Conservation (phyloP, 768 basidiomycete species). For the Roridomyces roridus region DNA sequence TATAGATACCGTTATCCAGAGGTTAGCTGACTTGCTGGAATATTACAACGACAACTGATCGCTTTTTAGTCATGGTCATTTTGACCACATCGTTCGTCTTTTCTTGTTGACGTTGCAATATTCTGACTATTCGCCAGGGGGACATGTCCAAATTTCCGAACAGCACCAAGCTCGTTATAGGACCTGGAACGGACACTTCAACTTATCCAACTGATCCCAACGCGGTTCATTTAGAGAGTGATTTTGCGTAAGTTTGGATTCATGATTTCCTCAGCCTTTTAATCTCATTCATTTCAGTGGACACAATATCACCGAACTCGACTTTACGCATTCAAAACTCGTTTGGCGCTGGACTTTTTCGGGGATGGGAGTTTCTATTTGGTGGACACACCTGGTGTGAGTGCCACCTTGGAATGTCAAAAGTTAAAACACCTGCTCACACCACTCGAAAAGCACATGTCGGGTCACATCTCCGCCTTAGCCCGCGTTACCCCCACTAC, state of each 20-base stretch:
- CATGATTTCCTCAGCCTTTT: no score
- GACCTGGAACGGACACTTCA: slow-evolving; percentile 15
- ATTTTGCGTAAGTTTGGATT: slow-evolving; percentile 20
- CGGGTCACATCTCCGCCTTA: slow-evolving; percentile 22
- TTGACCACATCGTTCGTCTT: slow-evolving; percentile 11
- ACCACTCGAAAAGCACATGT: slow-evolving; percentile 21
- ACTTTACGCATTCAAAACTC: slow-evolving; percentile 15
- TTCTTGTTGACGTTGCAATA: no score
- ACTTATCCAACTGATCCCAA: slow-evolving; percentile 22
- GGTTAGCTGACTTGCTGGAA: slow-evolving; percentile 1
- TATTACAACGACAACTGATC: no score
- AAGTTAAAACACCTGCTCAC: no score
- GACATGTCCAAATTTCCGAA: slow-evolving; percentile 19
- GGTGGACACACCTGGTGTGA: slow-evolving; percentile 23
- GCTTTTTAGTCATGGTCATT: slow-evolving; percentile 15
- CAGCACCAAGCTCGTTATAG: slow-evolving; percentile 15
- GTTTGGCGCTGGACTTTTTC: slow-evolving; percentile 19
- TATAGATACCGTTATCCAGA: slow-evolving; percentile 20
- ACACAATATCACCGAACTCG: slow-evolving; percentile 13
- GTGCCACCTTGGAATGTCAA: no score
- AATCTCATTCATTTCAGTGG: slow-evolving; percentile 4
- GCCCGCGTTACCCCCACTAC: slow-evolving; percentile 22
- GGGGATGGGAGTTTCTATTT: slow-evolving; percentile 23
- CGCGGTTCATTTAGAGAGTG: slow-evolving; percentile 9
- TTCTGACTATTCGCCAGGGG: neutral